Percentiles rank a stretch among this genome's conserved stretches.
phyloP scores from a whole-genome alignment of 129 eudicot species.

The Centella asiatica region DNA sequence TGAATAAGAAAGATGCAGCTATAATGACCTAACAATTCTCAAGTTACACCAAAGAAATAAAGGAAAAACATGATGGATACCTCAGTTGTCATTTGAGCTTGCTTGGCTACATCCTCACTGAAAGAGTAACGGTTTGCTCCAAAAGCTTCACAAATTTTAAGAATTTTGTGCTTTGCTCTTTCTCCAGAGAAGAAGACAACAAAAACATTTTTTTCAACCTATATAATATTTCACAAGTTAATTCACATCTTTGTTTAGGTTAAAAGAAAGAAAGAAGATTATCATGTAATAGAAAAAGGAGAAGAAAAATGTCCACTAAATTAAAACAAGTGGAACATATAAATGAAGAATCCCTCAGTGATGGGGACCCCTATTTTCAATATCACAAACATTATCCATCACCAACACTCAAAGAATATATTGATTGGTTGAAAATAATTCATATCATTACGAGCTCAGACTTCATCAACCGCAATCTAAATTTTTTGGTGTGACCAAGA shows the following conservation, averaged over 20 bases:
- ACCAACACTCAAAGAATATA: not conserved
- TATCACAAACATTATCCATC: not conserved
- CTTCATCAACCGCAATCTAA: too few species aligned
- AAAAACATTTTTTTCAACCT: conserved; percentile 95
- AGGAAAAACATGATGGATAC: conserved; percentile 26
- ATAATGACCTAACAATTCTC: not conserved
- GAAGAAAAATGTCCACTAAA: not conserved
- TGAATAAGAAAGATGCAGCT: not conserved
- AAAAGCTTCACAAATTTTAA: conserved; percentile 93
- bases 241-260: not conserved
- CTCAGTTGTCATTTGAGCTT: conserved; percentile 76
- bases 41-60: not conserved
- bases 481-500: too few species aligned
- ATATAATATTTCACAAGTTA: conserved; percentile 13
- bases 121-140: conserved; percentile 94
- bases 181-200: conserved; percentile 93
- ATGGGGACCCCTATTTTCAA: not conserved
- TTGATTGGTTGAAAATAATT: too few species aligned
- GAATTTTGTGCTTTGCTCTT: conserved; percentile 77
- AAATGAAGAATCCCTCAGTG: not conserved
- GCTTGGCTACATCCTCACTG: conserved; percentile 72
- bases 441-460: too few species aligned
- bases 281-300: not conserved
- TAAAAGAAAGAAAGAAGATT: not conserved
- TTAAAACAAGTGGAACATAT: too few species aligned